Evolutionary conservation across 2,329 filamentous ascomycete genomes (phyloP), one percentile per base, ranked within the genome.

Genomic region (Talaromyces piceae): DNA sequence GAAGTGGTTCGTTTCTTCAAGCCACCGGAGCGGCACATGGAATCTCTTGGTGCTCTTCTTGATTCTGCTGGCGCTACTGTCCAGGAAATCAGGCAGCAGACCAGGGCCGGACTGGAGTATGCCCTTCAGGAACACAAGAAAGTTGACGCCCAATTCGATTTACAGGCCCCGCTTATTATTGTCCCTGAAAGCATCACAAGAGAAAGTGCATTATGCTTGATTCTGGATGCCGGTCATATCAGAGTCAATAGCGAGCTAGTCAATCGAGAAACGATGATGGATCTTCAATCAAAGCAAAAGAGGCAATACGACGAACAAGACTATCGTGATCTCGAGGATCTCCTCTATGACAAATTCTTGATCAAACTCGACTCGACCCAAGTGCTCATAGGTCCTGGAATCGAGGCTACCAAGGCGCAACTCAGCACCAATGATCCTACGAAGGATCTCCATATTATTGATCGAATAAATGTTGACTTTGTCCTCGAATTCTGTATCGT

Each of bases 341-440:
- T 95, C 60, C 95, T 99, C 87, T 99, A 99, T 64, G 93, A 99
- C 76, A 93, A 90, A 50, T 99, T 98, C 67, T 76, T 89, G 39
- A 81, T 99, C 59, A 95, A 95, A 63, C 77, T 99, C 25, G 86
- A 94, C 18, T 95, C 91, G 0, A 98, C 93, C 0, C 93, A 99
- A 68, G 83, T 98, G 16, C 78, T 99, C 41, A 95, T 98, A 56
- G 93, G 93, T 0, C 90, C 91, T 0, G 94, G 91, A 0, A 88
- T 98, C 45, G 86, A 94, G 49, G 87, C 88, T 57, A 93, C 94
- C 0, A 93, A 91, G 64, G 78, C 83, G 4, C 89, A 96, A 59
- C 76, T 98, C 3, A 78, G 80, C 11, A 77, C 82, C 25, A 80
- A 81, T 56, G 81, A 85, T 23, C 80, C 86, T 5, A 76, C 78